Conservation (phyloP, 1,139 yeast genomes). For the Nakaseomyces glabratus region DNA sequence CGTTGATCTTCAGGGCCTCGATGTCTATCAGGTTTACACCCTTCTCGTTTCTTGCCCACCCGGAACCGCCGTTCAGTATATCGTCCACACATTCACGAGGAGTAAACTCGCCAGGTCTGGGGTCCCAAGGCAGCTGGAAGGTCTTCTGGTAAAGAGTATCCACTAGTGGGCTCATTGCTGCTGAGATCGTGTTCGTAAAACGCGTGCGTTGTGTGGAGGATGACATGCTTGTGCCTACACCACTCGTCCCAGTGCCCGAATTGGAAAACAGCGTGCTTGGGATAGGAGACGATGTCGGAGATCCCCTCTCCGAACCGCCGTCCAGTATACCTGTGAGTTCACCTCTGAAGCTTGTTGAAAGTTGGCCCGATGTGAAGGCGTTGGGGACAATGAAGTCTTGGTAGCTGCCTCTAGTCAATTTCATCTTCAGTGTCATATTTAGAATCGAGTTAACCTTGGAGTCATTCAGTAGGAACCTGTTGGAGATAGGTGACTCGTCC, state of each 20-base stretch:
- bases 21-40: slow-evolving; percentile 37
- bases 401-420: slow-evolving; percentile 38
- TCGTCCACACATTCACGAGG: slow-evolving; percentile 71
- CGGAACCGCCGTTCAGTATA: slow-evolving; percentile 65
- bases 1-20: slow-evolving; percentile 30
- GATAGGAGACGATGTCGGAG: slow-evolving; percentile 11
- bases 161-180: slow-evolving; percentile 39
- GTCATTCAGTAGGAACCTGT: slow-evolving; percentile 60
- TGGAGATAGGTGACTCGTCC: slow-evolving; percentile 40
- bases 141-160: slow-evolving; percentile 50
- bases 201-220: slow-evolving; percentile 5
- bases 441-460: slow-evolving; percentile 78
- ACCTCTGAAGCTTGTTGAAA: slow-evolving; percentile 18
- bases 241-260: slow-evolving; percentile 6
- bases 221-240: slow-evolving; percentile 6
- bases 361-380: slow-evolving; percentile 16
- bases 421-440: slow-evolving; percentile 41
- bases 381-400: slow-evolving; percentile 22
- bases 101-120: slow-evolving; percentile 60
- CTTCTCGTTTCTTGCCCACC: slow-evolving; percentile 48
- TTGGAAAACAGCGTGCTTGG: slow-evolving; percentile 5
- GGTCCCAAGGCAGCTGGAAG: slow-evolving; percentile 70
- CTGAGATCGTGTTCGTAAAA: slow-evolving; percentile 14
- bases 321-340: slow-evolving; percentile 23
- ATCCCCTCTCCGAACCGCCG: slow-evolving; percentile 12